A percentile compares a stretch with the other conserved stretches of the same genome.
phyloP scores from a whole-genome alignment of 2,329 filamentous ascomycete genomes.

The Aspergillus puulaauensis region DNA sequence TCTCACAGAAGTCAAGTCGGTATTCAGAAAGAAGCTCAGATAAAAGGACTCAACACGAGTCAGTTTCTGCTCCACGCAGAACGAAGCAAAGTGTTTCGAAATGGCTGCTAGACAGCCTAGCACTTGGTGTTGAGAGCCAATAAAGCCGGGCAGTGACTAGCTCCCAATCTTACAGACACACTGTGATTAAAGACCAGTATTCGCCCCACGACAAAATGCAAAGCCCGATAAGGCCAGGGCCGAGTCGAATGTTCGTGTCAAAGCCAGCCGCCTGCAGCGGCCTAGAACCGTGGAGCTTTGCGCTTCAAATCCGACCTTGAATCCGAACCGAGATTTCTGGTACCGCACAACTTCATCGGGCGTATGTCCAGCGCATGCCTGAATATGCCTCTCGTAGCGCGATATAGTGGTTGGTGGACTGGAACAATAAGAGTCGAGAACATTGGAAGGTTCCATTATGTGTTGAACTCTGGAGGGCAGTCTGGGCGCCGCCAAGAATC shows the following conservation, averaged over 20 bases:
- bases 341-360: not conserved
- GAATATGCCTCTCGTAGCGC: not conserved
- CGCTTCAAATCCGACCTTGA: not conserved
- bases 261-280: not conserved
- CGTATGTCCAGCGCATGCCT: too few relatives aligned
- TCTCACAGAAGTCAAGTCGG: not conserved
- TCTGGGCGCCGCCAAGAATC: conserved; percentile 1
- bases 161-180: not conserved
- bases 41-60: not conserved
- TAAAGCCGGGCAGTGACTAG: not conserved
- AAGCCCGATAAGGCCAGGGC: not conserved
- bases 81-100: not conserved
- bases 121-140: not conserved
- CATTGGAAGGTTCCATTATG: not conserved
- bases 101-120: not conserved
- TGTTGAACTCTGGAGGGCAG: not conserved
- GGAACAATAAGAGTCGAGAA: not conserved
- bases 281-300: too few relatives aligned
- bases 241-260: not conserved
- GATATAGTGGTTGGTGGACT: not conserved
- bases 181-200: not conserved
- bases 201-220: not conserved
- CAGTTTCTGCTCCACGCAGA: not conserved
- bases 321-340: not conserved
- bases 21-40: too few relatives aligned